These are phyloP conservation scores for Claviceps sp. DNA, from an alignment of 2,329 filamentous ascomycete species.

Conservation along the genomic window DNA sequence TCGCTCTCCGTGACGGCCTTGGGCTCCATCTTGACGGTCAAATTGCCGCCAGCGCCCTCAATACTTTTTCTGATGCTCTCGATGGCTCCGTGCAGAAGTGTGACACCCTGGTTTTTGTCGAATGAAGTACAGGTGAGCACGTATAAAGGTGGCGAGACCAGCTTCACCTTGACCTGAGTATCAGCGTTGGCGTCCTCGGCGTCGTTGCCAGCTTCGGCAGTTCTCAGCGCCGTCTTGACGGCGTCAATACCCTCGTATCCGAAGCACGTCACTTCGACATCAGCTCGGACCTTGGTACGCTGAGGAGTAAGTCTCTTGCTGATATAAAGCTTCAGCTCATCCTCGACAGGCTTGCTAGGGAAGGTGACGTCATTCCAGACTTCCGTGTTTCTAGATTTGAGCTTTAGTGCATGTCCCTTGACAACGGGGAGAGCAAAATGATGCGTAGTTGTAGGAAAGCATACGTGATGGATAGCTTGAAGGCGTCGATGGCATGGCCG, in stretches of 20 bases:
- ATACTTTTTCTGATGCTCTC: conserved; percentile 75
- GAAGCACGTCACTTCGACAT: conserved; percentile 92
- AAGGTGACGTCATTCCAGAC: conserved; percentile 92
- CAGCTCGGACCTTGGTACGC: conserved; percentile 96
- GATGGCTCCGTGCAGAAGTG: conserved; percentile 77
- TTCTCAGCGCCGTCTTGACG: conserved; percentile 83
- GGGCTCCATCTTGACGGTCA: conserved; percentile 93
- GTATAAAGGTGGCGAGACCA: conserved; percentile 95
- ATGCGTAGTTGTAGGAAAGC: conserved; percentile 15
- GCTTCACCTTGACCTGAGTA: conserved; percentile 92
- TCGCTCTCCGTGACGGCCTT: conserved; percentile 99
- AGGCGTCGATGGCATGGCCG: conserved; percentile 91
- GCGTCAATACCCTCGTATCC: conserved; percentile 97
- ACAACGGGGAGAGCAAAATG: background rate
- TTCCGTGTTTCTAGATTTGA: conserved; percentile 60
- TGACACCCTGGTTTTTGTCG: conserved; percentile 81
- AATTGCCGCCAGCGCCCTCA: conserved; percentile 60
- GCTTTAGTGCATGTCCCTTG: background rate
- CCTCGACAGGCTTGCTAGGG: conserved; percentile 69
- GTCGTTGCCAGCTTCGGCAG: conserved; percentile 86
- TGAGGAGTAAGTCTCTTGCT: conserved; percentile 93
- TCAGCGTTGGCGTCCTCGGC: conserved; percentile 37
- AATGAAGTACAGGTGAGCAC: conserved; percentile 91
- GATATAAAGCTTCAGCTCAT: conserved; percentile 91
- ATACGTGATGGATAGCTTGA: conserved; percentile 97